A percentile compares a stretch with the other conserved stretches of the same genome.
These are phyloP conservation scores for Aegilops longissima DNA, from an alignment of 176 grass and related monocot genomes.

Conservation along the genomic window DNA sequence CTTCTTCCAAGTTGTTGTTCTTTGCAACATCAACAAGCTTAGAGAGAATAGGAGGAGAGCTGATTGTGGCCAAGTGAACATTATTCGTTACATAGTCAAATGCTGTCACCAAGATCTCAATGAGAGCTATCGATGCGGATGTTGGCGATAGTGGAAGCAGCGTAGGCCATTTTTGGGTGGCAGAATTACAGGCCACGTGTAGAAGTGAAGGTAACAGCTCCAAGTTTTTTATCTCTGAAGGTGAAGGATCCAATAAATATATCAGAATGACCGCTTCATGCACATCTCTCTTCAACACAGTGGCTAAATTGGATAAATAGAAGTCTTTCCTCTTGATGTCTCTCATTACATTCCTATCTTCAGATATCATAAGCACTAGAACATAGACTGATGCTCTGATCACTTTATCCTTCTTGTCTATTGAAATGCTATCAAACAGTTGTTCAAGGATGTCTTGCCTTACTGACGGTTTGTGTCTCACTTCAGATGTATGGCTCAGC, in stretches of 20 bases:
- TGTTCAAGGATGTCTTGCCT: conserved; percentile 89
- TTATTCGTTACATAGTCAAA: conserved; percentile 99
- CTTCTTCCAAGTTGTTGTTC: conserved; percentile 90
- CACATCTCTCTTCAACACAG: conserved; percentile 84
- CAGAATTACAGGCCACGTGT: conserved; percentile 73
- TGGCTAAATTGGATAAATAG: conserved; percentile 73
- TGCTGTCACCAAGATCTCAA: conserved; percentile 94
- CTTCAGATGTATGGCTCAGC: conserved; percentile 57
- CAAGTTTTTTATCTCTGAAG: conserved; percentile 75
- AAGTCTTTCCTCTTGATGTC: conserved; percentile 86
- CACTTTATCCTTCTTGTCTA: conserved; percentile 78
- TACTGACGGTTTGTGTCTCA: conserved; percentile 48
- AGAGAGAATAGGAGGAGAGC: conserved; percentile 71
- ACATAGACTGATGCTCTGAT: conserved; percentile 76
- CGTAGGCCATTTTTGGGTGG: conserved; percentile 47
- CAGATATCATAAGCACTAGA: conserved; percentile 83
- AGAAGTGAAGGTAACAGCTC: conserved; percentile 85
- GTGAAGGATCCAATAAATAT: conserved; percentile 93
- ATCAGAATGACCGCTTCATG: conserved; percentile 93
- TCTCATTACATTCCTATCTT: conserved; percentile 90
- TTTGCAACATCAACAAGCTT: conserved; percentile 84
- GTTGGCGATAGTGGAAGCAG: conserved; percentile 76
- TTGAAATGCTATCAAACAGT: conserved; percentile 73
- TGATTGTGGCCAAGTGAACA: conserved; percentile 82
- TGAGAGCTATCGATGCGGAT: conserved; percentile 96